Evolutionary conservation across 306 rosid species (phyloP).

Genomic region (Hippophae tibetana): DNA sequence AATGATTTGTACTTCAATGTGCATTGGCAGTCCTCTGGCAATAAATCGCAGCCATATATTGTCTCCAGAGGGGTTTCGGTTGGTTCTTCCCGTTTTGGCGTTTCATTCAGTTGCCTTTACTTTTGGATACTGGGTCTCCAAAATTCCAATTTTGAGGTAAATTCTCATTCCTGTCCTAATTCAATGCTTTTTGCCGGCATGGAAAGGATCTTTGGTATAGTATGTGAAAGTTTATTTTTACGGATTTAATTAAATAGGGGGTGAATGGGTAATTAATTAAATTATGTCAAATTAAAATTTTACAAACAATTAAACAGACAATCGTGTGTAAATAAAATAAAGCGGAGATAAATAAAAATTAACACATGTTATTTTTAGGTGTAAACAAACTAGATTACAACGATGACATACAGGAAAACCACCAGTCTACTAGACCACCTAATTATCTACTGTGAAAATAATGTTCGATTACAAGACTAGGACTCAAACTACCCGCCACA

Average conservation of each 20-base stretch:
- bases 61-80: conserved; percentile 61
- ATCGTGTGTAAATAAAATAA: too few relatives aligned
- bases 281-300: too few relatives aligned
- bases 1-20: conserved; percentile 85
- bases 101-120: conserved; percentile 77
- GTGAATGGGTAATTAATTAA: too few relatives aligned
- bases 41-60: conserved; percentile 67
- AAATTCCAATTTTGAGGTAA: conserved; percentile 64
- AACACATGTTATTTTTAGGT: too few relatives aligned
- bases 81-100: conserved; percentile 60
- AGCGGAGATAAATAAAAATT: too few relatives aligned
- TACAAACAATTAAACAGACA: too few relatives aligned
- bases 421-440: too few relatives aligned
- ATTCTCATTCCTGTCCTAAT: conserved; percentile 8
- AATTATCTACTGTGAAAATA: too few relatives aligned
- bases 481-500: too few relatives aligned
- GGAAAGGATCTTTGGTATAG: neutral
- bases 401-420: too few relatives aligned
- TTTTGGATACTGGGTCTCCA: conserved; percentile 78
- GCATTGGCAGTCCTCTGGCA: conserved; percentile 97
- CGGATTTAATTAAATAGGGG: neutral
- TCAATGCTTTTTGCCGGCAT: neutral
- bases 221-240: neutral
- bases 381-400: too few relatives aligned
- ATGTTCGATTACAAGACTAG: too few relatives aligned